Base-by-base conservation (phyloP, 192 early-diverging fungal genomes). In the Backusella australiensis region DNA sequence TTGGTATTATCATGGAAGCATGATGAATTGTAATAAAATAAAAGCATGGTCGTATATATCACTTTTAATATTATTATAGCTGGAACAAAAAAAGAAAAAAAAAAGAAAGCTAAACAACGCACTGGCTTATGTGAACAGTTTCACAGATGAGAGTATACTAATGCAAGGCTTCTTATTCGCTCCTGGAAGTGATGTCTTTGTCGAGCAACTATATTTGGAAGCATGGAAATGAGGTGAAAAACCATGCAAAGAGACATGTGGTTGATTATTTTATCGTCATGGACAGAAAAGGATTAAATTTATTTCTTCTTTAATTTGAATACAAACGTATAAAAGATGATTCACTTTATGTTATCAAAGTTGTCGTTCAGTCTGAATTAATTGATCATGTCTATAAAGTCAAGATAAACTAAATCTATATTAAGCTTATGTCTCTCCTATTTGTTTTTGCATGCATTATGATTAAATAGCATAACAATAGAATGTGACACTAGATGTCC, bases 391-490 rank as follows among this genome's bases (percentile, higher is more conserved):
- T 63, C 21, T 63, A 29, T 63, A 4, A 63, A 63, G 23, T 14
- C 26, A 63, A 63, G 12, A 63, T 63, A 14, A 63, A 63, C 56
- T 63, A 63, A 63, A 26, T 4, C 56, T 29, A 63, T 63, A 63
- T 63, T 63, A 63, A 63, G 56, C 56, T 63, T 63, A 7, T 63
- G 56, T 8, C 56, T 63, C 56, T 63, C 56, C 56, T 63, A 63
- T 63, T 63, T 63, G 56, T 63, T 63, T 63, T 63, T 63, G 56
- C 56, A 63, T 63, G 56, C 56, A 63, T 63, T 29, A 63, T 63
- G 56, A 63, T 63, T 63, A 63, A 63, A 63, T 9, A 63, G 56
- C 56, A 63, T 63, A 63, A 63, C 56, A 63, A 63, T 63, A 63
- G 56, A 63, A 29, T 63, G 56, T 63, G 23, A 63, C 56, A 63